Base-by-base conservation (phyloP, 768 basidiomycete species). In the Postia placenta region DNA sequence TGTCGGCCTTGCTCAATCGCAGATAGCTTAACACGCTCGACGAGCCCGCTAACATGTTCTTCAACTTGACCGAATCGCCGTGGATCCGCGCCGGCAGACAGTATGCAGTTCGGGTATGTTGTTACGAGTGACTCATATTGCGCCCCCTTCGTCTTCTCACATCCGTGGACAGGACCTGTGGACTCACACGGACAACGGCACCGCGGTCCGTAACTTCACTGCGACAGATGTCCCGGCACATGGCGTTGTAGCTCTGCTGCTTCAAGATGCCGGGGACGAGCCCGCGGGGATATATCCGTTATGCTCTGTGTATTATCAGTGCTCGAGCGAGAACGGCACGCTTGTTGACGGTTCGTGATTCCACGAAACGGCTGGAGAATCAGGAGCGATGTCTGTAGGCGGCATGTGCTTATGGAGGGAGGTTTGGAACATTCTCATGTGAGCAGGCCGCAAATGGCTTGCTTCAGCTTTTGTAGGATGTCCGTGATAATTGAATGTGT, bases 181-280 rank as follows among this genome's bases (percentile, higher is more conserved):
- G 85, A 60, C 76, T 1, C 84, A 86, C 59, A 83, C 81, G 15
- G 67, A 83, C 56, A 85, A 83, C 54, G 82, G 82, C 2, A 85
- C 79, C 0, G 78, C 76, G 1, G 68, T 80, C 20, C 73, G 83
- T 14, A 79, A 75, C 60, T 70, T 84, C 55, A 78, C 76, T 2
- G 77, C 75, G 2, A 72, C 68, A 7, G 64, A 62, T 19, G 80
- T 86, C 14, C 83, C 84, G 2, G 56, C 80, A 4, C 85, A 87
- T 48, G 85, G 84, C 2, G 83, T 85, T 19, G 75, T 81, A n/a
- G 85, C 83, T 19, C 57, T 86, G 11, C 64, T 87, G 47, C 63
- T 86, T 35, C 74, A 73, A 39, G 85, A 87, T 55, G 79, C 73
- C 2, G 83, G 82, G 0, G 70, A 85, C 45, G 85, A 85, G 56